Base-by-base conservation (phyloP, 2,329 filamentous ascomycete species). In the Zalaria sp. region DNA sequence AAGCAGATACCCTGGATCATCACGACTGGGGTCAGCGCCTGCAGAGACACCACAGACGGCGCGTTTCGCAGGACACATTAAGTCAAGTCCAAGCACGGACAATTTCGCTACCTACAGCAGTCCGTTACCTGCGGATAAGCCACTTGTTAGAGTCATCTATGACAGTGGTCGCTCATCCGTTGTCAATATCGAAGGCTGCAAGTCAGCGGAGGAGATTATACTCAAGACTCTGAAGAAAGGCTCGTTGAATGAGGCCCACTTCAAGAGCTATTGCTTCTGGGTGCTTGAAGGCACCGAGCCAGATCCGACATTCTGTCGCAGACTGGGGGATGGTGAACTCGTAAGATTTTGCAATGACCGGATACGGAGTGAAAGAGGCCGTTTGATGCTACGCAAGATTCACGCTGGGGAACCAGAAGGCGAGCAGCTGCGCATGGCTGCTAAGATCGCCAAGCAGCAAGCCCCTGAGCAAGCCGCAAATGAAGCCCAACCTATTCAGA, bases 211-310 rank as follows among this genome's bases (percentile, higher is more conserved):
- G 54, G 87, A 96, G 51, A 84, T 96, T 40, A 89, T 95, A 69
- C 74, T 87, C 37, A 82, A 85, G 46, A 93, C 91, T 0, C 65
- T 96, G 36, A 78, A 82, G 51, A 96, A 96, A 60, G 84, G 94
- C 48, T 79, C 80, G 34, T 72, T 94, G 27, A 83, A 87, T 25
- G 87, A 94, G 56, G 84, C 89, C 47, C 87, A 95, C 54, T 83
- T 91, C 58, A 78, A 87, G 53, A 94, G 93, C 56, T 96, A 94
- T 64, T 95, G 88, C 66, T 96, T 98, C 65, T 96, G 91, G 69
- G 81, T 94, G 1, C 70, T 96, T 44, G 81, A 85, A 50, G 89
- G 88, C 39, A 68, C 86, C 34, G 86, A 95, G 38, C 80, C 88
- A 2, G 81, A 91, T 51, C 81, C 86, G 27, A 75, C 73, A 39